These are phyloP conservation scores for Fonsecaea nubica DNA, from an alignment of 2,329 filamentous ascomycete genomes.

Conservation along the genomic window DNA sequence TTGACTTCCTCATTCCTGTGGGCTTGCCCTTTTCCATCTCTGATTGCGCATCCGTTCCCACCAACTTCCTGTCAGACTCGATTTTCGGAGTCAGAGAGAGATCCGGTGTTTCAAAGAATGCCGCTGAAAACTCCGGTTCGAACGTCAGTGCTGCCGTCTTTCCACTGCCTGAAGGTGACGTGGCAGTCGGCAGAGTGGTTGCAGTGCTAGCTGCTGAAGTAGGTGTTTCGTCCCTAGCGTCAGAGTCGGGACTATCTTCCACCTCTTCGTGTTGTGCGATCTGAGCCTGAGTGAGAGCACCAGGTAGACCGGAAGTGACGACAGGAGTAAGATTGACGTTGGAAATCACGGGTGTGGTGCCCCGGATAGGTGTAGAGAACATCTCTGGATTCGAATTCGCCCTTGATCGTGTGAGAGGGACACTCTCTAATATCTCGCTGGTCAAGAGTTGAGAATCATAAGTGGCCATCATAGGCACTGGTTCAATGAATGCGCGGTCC, in stretches of 20 bases:
- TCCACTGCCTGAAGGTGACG: not conserved
- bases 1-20: conserved; percentile 13
- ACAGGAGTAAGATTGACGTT: not conserved
- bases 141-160: not conserved
- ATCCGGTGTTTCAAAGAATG: conserved; percentile 2
- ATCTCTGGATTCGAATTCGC: conserved; percentile 9
- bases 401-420: conserved; percentile 4
- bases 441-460: not conserved
- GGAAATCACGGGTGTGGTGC: conserved; percentile 13
- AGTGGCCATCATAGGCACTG: not conserved
- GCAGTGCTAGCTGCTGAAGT: not conserved
- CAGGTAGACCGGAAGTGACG: not conserved
- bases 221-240: not conserved
- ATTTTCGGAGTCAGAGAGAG: not conserved
- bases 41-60: not conserved
- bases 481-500: conserved; percentile 13
- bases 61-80: not conserved
- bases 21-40: not conserved
- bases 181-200: not conserved
- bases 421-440: not conserved
- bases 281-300: not conserved
- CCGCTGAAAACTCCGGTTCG: not conserved
- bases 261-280: not conserved
- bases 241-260: not conserved
- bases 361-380: conserved; percentile 22